Evolutionary conservation across 2,329 filamentous ascomycete genomes (phyloP).

Genomic region (Botrytis galanthina): DNA sequence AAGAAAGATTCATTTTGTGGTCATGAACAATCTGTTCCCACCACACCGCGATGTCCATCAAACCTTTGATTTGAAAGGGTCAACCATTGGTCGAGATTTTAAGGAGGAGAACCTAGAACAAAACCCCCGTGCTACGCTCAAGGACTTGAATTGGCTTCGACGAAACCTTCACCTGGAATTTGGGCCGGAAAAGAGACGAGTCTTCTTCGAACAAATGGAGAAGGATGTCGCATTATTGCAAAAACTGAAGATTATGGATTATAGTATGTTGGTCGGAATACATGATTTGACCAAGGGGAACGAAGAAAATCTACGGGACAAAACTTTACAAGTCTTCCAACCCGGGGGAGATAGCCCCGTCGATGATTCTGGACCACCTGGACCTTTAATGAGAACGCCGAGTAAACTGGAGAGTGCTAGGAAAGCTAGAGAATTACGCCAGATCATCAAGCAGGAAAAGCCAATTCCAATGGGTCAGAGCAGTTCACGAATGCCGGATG

Average conservation of each 20-base stretch:
- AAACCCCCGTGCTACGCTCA: constrained; percentile 89
- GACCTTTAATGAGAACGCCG: constrained; percentile 77
- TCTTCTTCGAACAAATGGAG: constrained; percentile 87
- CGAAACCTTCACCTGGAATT: constrained; percentile 83
- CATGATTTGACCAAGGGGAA: constrained; percentile 90
- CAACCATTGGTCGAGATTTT: constrained; percentile 89
- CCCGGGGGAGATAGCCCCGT: constrained; percentile 68
- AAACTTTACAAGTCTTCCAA: constrained; percentile 91
- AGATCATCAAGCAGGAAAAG: constrained; percentile 89
- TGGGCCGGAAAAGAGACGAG: constrained; percentile 79
- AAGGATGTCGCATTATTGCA: constrained; percentile 85
- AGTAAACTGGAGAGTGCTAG: constrained; percentile 89
- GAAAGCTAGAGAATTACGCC: constrained; percentile 85
- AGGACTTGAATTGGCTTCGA: constrained; percentile 95
- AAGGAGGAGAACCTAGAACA: constrained; percentile 81
- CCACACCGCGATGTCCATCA: constrained; percentile 96
- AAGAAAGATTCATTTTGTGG: constrained; percentile 97
- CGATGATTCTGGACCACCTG: constrained; percentile 51
- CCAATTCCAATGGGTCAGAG: constrained; percentile 89
- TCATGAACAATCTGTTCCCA: constrained; percentile 99
- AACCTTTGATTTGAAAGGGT: constrained; percentile 96
- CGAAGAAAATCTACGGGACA: constrained; percentile 86
- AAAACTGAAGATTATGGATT: constrained; percentile 95
- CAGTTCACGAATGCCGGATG: constrained; percentile 82
- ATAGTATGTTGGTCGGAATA: constrained; percentile 90